Base-by-base conservation (phyloP, 805 yeast genomes). In the Saccharomycopsis selenospora region DNA sequence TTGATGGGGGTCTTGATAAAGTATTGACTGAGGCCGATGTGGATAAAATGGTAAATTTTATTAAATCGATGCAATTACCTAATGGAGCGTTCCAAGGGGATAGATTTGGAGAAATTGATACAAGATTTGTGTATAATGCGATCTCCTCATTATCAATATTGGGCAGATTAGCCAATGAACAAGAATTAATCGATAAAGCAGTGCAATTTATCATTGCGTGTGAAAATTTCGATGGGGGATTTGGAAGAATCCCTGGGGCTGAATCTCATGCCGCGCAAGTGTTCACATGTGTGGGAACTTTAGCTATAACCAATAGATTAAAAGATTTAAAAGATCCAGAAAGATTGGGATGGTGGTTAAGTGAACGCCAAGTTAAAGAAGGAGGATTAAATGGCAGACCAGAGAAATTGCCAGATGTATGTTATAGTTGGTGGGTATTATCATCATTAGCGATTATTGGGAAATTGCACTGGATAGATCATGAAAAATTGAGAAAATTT, bases 351-450 rank as follows among this genome's bases (percentile, higher is more conserved):
- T 79, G 85, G 77, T 93, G 99, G 98, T 70, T 93, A 17, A 75
- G 91, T 58, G 98, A 93, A 61, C 70, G 99, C 50, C 99, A 93
- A 64, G 75, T 87, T 6, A 69, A 67, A 14, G 74, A 74, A 25
- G 99, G 99, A 4, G 99, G 99, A 0, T 71, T 93, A 48, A 93
- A 93, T 61, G 99, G 99, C 0, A 75, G 99, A 45, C 96, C 98
- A 0, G 95, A 93, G 51, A 93, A 93, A 62, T 67, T 88, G 17
- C 95, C 98, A 0, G 99, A 93, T 64, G 96, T 87, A n/a, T 93
- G 99, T 62, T 93, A 93, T 62, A 81, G 93, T 57, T 93, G 97
- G 96, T 93, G 99, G 99, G 95, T 89, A 7, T 63, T 89, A 20
- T 82, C 95, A 1, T 75, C 88, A 2, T 65, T 90, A 49, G 74